Evolutionary conservation across 108 stramenopile genomes (phyloP), one percentile per base, ranked within the genome.

Genomic region (Pseudonitzschia multiseries): DNA sequence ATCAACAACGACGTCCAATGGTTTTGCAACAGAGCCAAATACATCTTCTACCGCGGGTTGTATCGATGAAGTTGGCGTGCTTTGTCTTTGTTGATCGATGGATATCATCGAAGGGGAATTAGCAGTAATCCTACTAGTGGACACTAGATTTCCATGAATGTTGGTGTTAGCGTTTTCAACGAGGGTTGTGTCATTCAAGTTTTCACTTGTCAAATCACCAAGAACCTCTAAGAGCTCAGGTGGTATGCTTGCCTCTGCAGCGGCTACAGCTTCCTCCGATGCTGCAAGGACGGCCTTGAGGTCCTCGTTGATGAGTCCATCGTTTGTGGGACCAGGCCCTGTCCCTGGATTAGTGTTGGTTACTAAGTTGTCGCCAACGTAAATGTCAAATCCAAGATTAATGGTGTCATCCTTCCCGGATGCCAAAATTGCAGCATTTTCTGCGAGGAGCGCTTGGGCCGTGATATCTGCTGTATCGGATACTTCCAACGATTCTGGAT

Each of bases 231-330:
- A 28, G 57, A 78, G 44, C 24, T 71, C 77, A 9, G 54, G 44
- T 21, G 77, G 53, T 60, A 79, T 43, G 24, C 66, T 68, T 18
- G 78, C 78, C 68, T 79, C 78, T 10, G 78, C 78, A 66, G 29
- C 78, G 0, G 69, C 72, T 1, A 53, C 72, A 2, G 78, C 78
- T 56, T 64, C 59, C 1, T 53, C 78, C 13, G 78, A 73, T 53
- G 73, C 72, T 17, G 51, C 80, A 76, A 59, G 73, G 63, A 70
- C 79, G 18, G 70, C 83, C 71, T 67, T 82, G 83, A 65, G 83
- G 76, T 73, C 77, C 72, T 78, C 77, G 36, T 17, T 62, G 27
- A 31, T 27, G 57, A 59, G 8, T 21, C n/a, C 36, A 33, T 62
- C 61, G n/a, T 40, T 22, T 17, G 50, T 3, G 3, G 1, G 20